phyloP scores from a whole-genome alignment of 306 rosid genomes.

The Ormosia emarginata region DNA sequence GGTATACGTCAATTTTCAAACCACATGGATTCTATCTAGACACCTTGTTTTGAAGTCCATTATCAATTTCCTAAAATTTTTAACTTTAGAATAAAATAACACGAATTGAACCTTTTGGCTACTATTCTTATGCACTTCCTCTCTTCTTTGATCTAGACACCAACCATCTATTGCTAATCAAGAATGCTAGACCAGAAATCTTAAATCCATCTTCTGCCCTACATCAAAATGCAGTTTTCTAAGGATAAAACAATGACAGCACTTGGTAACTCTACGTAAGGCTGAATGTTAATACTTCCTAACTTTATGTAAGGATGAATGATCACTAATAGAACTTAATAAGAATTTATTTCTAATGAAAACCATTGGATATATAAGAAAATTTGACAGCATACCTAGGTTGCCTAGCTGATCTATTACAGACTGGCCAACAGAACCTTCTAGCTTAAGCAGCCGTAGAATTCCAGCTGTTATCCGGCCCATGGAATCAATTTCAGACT shows the following conservation, averaged over 20 bases:
- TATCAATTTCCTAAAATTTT: not conserved
- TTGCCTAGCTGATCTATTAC: conserved; percentile 76
- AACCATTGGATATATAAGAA: not conserved
- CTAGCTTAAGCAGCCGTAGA: conserved; percentile 75
- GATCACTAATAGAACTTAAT: not conserved
- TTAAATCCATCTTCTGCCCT: too few relatives aligned
- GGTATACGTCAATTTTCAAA: not conserved
- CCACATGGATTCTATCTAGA: not conserved
- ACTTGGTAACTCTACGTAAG: not conserved
- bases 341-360: not conserved
- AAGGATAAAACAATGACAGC: not conserved
- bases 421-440: conserved; percentile 80
- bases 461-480: conserved; percentile 88
- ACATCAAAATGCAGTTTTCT: not conserved
- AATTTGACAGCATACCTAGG: conserved; percentile 56
- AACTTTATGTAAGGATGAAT: not conserved
- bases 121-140: not conserved
- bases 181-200: not conserved
- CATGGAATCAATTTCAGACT: conserved; percentile 91
- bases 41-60: not conserved
- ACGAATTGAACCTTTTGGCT: not conserved
- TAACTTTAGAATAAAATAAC: not conserved
- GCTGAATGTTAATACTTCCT: not conserved
- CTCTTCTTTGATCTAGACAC: not conserved
- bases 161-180: not conserved